phyloP scores from a whole-genome alignment of 2,329 filamentous ascomycete species.

The Calcarisporium arbuscula region DNA sequence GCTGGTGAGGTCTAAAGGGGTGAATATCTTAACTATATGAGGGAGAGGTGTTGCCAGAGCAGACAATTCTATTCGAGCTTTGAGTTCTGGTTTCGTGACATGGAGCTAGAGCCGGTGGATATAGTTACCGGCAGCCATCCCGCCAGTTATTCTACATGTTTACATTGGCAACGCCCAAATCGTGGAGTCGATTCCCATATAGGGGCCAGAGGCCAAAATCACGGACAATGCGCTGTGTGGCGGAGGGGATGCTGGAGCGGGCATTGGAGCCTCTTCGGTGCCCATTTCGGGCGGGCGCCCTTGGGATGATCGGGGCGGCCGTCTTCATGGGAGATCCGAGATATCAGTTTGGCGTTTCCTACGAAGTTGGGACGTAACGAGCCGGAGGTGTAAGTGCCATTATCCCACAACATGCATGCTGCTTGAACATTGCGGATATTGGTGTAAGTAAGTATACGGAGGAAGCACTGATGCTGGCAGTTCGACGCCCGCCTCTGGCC shows the following conservation, averaged over 20 bases:
- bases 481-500: background rate
- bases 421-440: too few relatives aligned
- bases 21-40: background rate
- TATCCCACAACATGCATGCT: background rate
- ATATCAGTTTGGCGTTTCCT: background rate
- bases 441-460: too few relatives aligned
- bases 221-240: constrained; percentile 1
- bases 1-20: too few relatives aligned
- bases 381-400: background rate
- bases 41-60: background rate
- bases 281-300: background rate
- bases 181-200: constrained; percentile 1
- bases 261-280: background rate
- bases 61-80: background rate
- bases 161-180: too few relatives aligned
- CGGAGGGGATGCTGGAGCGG: background rate
- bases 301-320: background rate
- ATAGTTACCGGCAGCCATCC: too few relatives aligned
- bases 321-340: constrained; percentile 1
- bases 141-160: too few relatives aligned
- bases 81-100: too few relatives aligned
- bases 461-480: too few relatives aligned
- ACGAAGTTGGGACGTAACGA: background rate
- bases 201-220: background rate
- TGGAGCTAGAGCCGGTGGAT: too few relatives aligned